Conservation (phyloP, 106 monocot species). For the Dendrobium catenatum region DNA sequence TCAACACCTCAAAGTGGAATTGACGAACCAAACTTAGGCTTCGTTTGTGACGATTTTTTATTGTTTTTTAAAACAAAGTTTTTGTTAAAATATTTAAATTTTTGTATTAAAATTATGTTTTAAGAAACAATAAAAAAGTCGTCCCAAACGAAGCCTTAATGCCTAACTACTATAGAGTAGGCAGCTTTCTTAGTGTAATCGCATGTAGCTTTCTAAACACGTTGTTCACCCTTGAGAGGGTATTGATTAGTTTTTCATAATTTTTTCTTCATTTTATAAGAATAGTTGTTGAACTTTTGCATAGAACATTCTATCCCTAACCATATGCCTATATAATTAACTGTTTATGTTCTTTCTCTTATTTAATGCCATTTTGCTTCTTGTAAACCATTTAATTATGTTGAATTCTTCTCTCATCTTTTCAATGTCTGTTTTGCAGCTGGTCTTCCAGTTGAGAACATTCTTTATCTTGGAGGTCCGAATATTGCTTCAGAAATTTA, state of each 20-base stretch:
- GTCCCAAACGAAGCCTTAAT: not conserved
- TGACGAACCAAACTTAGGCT: not conserved
- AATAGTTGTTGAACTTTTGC: not conserved
- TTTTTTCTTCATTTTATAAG: not conserved
- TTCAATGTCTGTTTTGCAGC: constrained; percentile 30
- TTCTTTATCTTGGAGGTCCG: constrained; percentile 92
- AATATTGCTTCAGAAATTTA: constrained; percentile 98
- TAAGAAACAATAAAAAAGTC: too few species aligned
- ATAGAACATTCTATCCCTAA: not conserved
- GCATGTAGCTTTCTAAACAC: not conserved
- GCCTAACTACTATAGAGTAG: not conserved
- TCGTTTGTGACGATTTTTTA: too few species aligned
- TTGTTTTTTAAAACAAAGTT: too few species aligned
- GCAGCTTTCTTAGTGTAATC: not conserved
- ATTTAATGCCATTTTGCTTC: not conserved
- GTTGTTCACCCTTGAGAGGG: not conserved
- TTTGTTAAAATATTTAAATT: too few species aligned
- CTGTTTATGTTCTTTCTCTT: not conserved
- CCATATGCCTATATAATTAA: not conserved
- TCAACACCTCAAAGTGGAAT: not conserved
- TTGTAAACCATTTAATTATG: not conserved
- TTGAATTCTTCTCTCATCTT: not conserved
- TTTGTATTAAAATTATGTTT: too few species aligned
- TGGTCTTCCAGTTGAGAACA: constrained; percentile 75
- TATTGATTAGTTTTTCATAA: not conserved